Evolutionary conservation across 192 early-diverging fungal species (phyloP), one percentile per base, ranked within the genome.

Genomic region (Dissophora globulifera): DNA sequence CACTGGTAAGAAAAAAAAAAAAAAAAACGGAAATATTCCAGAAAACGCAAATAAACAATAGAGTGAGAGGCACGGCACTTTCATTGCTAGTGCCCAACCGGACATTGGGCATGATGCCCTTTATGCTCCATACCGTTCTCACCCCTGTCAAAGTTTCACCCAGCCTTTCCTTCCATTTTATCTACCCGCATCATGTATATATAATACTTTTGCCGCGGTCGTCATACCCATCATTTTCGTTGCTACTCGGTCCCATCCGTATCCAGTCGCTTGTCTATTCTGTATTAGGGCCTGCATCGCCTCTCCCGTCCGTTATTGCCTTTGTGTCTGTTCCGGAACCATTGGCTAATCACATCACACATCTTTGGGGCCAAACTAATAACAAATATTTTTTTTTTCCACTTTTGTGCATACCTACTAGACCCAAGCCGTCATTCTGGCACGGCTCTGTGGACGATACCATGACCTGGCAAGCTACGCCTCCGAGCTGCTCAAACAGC

Each of bases 391-490:
- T 40, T 40, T 13, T 23, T 40, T 40, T n/a, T 41, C 2, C 41
- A 22, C 23, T 40, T 20, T 15, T 56, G 1, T 42, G 17, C 23
- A 38, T 56, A 0, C 30, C 30, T 33, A 2, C 16, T 63, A 63
- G 69, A 46, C 41, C 19, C 69, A 72, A 17, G 69, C 54, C 1
- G 55, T 54, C n/a, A 23, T 74, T 6, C 20, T 62, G 6, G 54
- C 70, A 8, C 32, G 42, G 5, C 55, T 74, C 6, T 74, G 70
- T 20, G 25, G 56, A 15, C 54, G 70, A 46, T 65, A 65, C 43
- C 70, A 74, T 40, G 70, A 74, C 38, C 58, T 76, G 15, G 71
- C 57, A 16, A 48, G 50, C 15, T 59, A 48, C 20, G 71, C 71
- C 5, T 76, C 71, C 30, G 71, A 76, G 20, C 35, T 60, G 2